Evolutionary conservation across 768 basidiomycete species (phyloP).

Genomic region (Clitopilus hobsonii): DNA sequence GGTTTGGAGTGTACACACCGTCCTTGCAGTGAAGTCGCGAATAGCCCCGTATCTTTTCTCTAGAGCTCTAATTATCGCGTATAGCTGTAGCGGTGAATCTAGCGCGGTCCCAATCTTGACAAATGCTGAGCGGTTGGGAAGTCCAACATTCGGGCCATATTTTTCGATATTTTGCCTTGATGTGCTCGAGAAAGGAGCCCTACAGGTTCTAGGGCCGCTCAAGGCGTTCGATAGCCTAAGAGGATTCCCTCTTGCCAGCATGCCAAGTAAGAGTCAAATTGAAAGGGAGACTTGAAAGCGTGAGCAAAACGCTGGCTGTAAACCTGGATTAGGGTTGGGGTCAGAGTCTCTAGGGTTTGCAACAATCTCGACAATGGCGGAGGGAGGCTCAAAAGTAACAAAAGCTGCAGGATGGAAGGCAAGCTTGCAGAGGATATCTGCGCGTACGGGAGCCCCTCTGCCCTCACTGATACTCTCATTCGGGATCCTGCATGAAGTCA

Average conservation of each 20-base stretch:
- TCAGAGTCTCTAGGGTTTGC: slow-evolving; percentile 9
- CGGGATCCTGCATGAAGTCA: slow-evolving; percentile 79
- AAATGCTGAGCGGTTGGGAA: slow-evolving; percentile 22
- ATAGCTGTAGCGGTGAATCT: slow-evolving; percentile 43
- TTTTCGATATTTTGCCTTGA: neutral
- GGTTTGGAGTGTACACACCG: neutral
- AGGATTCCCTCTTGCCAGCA: neutral
- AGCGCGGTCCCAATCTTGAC: slow-evolving; percentile 37
- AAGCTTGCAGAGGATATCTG: slow-evolving; percentile 55
- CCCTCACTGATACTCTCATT: slow-evolving; percentile 78
- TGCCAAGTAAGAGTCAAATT: neutral
- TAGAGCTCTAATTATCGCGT: slow-evolving; percentile 46
- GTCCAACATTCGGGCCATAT: neutral
- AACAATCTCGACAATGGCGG: neutral
- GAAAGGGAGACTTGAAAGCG: neutral
- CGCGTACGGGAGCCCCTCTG: slow-evolving; percentile 69
- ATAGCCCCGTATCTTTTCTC: slow-evolving; percentile 52
- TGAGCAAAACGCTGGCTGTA: neutral
- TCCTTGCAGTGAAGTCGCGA: slow-evolving; percentile 32
- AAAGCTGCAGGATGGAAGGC: slow-evolving; percentile 45
- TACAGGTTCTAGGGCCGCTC: neutral
- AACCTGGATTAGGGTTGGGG: slow-evolving; percentile 7
- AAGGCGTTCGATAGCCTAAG: neutral
- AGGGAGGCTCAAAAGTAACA: slow-evolving; percentile 11
- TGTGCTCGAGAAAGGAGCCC: neutral